These are phyloP conservation scores for Eucalyptus pauciflora DNA, from an alignment of 345 rosid species.

Conservation along the genomic window DNA sequence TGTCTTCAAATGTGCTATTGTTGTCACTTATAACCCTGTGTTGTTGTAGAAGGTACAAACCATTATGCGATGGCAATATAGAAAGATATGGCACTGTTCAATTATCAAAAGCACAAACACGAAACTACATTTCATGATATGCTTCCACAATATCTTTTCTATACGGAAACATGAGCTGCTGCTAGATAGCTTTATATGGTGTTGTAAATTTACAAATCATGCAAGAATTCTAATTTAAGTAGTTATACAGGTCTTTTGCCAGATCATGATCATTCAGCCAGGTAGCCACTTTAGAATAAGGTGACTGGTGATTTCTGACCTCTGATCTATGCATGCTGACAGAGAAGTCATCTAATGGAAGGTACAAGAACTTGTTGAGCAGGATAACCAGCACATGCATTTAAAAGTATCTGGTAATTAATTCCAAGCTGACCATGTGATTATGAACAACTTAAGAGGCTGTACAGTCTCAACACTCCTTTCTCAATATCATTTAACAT, in stretches of 20 bases:
- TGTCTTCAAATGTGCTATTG: conserved; percentile 71
- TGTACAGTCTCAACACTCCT: neutral
- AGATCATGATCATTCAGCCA: neutral
- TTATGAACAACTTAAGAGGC: neutral
- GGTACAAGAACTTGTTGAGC: neutral
- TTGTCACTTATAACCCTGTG: conserved; percentile 59
- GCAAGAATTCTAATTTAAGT: neutral
- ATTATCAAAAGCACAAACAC: neutral
- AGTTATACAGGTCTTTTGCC: neutral
- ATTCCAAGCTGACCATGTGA: neutral
- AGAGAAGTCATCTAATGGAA: neutral
- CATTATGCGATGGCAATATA: neutral
- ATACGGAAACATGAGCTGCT: neutral
- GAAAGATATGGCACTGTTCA: neutral
- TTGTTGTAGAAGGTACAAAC: neutral
- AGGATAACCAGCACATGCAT: neutral
- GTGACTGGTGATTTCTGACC: neutral
- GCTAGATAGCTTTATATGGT: neutral
- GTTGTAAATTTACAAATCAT: neutral
- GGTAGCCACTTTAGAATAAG: neutral
- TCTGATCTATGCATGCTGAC: neutral
- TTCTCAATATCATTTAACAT: neutral
- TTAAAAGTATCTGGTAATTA: neutral
- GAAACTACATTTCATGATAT: neutral
- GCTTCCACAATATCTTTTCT: neutral